Base-by-base conservation (phyloP, 805 yeast species). In the Starmerella apis region DNA sequence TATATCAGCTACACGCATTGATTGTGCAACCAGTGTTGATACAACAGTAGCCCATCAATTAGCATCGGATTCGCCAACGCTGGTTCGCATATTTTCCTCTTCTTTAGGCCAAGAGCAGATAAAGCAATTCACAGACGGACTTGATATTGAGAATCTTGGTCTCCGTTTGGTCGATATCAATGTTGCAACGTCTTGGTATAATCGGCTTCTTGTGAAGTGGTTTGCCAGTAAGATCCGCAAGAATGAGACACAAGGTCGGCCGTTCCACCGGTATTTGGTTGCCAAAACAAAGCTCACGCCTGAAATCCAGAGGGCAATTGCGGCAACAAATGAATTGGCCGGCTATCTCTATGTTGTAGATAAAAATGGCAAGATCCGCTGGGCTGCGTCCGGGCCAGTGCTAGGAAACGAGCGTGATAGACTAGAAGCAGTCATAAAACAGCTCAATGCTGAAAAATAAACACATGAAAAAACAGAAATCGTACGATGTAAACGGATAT, bases 331-430 rank as follows among this genome's bases (percentile, higher is more conserved):
- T 62, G 74, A 77, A 20, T 83, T 82, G 58, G 78, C 94, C 2
- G 97, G 97, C 0, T 87, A 85, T 61, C 70, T 87, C 10, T 82
- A 86, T 56, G 69, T 90, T 4, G 74, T 92, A 31, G 98, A 92
- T 61, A 71, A 71, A 14, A 70, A 78, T 13, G 81, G 82, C 46
- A 80, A 76, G 59, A 81, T 92, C 48, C 72, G 97, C 58, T 90
- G 97, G 97, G 87, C 86, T 22, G 84, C 86, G 3, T 78, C 94
- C 58, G 98, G 97, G 2, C 76, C 74, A 35, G 82, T 95, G 1
- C 72, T 73, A 14, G 78, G 74, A n/a, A 74, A 74, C 30, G 98
- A 92, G 57, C 43, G 69, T 25, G 24, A 43, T 4, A 28, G 47
- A 3, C 25, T 50, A 24, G 43, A 32, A 6, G 10, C 37, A 1